Base-by-base conservation (phyloP, 495 filamentous ascomycete genomes). In the Xylaria curta region DNA sequence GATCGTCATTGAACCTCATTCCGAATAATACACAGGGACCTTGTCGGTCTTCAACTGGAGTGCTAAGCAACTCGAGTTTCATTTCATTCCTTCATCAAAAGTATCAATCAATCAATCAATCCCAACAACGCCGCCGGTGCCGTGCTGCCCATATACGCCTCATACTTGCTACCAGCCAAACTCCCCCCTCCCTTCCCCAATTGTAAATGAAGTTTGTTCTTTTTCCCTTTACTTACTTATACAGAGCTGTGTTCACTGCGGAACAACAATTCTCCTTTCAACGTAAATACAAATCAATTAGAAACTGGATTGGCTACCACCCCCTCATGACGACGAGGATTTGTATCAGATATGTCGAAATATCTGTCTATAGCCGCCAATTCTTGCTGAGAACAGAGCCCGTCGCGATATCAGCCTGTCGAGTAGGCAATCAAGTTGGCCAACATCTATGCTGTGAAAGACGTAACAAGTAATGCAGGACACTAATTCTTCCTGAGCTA, bases 211-310 rank as follows among this genome's bases (percentile, higher is more conserved):
- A 62, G 17, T 17, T 49, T n/a, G n/a, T 59, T 53, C 33, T 7
- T 53, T 24, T 60, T 31, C 17, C 44, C 17, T 61, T 61, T 28
- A 42, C n/a, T 70, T 44, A 42, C n/a, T 70, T 44, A 53, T 70
- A 70, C 68, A 70, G 46, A 70, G 31, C 58, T 28, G 54, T 53
- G 68, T 63, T 26, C 31, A 36, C 26, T 15, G 13, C 3, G 6
- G 9, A 3, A 38, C 46, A 51, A 59, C 6, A 9, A 17, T 44
- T 28, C 31, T 53, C 26, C 2, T 62, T n/a, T n/a, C 15, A n/a
- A 28, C 10, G 17, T 53, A 58, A 42, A 70, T 33, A 53, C 49
- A 21, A 70, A 70, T 38, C 68, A 70, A 58, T 13, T 4, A 53
- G 10, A 21, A 63, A 53, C 19, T 26, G 7, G 31, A 19, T 47